Base-by-base conservation (phyloP, 2,329 filamentous ascomycete species). In the Penicillium sp. region DNA sequence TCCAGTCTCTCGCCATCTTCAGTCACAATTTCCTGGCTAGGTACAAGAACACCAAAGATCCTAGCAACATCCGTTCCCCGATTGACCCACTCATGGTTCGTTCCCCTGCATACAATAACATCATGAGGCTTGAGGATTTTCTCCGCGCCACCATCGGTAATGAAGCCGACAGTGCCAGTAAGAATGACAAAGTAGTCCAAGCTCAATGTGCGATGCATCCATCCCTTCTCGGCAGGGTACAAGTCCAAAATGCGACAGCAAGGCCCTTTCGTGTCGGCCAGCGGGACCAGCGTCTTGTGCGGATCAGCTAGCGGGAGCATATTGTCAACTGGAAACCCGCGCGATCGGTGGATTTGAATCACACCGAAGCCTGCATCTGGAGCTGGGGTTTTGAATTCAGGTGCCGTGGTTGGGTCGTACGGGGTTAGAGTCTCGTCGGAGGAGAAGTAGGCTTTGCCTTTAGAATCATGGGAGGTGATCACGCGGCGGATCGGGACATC, bases 51-150 rank as follows among this genome's bases (percentile, higher is more conserved):
- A 52, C 71, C 76, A 43, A 77, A 62, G 0, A 80, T 68, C 24
- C 74, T 68, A 49, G 76, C 79, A 16, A 71, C 58, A 46, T 74
- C 70, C 2, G 68, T 59, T 0, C 71, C 70, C 16, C 72, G 68
- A 56, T 82, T 81, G 16, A 71, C 64, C 78, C 79, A 82, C 11
- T 68, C 65, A 64, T 82, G 80, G 54, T 76, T 79, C 9, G 70
- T 72, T 0, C 79, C 79, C 42, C 75, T 67, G 42, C 65, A 66
- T 16, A 73, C 67, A 54, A 70, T 65, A 14, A 72, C 59, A 61
- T 72, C 69, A 43, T 69, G 67, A 37, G 65, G 60, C 11, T 60
- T 60, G 8, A 70, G 44, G 13, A 58, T 62, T 54, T 65, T 73
- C 56, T 68, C 68, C 9, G 49, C 60, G 4, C 68, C 71, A 27